These are phyloP conservation scores for Metarhizium humberi DNA, from an alignment of 2,329 filamentous ascomycete genomes.

Conservation along the genomic window DNA sequence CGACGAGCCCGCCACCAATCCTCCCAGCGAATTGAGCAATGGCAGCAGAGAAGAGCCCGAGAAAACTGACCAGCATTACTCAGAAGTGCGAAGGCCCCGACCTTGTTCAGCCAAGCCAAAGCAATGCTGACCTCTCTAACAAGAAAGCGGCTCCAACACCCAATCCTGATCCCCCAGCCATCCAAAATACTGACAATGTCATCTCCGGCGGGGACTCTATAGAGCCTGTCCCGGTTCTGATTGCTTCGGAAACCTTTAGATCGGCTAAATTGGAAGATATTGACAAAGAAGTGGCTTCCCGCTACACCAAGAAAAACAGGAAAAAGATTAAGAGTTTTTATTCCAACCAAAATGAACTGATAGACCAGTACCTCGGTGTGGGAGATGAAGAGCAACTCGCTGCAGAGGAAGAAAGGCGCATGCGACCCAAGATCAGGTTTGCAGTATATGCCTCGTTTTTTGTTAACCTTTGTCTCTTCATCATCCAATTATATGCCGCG, in stretches of 20 bases:
- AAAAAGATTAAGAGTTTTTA: not conserved
- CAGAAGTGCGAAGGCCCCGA: no score
- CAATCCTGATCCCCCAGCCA: no score
- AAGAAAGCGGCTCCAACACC: no score
- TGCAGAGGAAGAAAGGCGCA: not conserved
- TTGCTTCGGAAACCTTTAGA: not conserved
- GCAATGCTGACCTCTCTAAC: no score
- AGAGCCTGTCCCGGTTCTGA: not conserved
- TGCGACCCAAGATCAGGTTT: not conserved
- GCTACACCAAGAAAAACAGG: not conserved
- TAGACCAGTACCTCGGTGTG: not conserved
- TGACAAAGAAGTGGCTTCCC: not conserved
- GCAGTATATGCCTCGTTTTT: not conserved
- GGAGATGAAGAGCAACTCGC: not conserved
- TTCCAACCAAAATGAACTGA: not conserved
- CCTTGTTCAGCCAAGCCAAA: no score
- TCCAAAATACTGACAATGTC: no score
- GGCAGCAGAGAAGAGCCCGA: no score
- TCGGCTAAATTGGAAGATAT: not conserved
- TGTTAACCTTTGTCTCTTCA: not conserved
- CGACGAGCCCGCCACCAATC: no score
- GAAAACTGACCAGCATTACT: no score
- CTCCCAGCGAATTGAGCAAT: no score
- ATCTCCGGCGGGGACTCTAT: not conserved
- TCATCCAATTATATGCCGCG: not conserved